Evolutionary conservation across 805 yeast genomes (phyloP).

Genomic region (Pichia heedii): DNA sequence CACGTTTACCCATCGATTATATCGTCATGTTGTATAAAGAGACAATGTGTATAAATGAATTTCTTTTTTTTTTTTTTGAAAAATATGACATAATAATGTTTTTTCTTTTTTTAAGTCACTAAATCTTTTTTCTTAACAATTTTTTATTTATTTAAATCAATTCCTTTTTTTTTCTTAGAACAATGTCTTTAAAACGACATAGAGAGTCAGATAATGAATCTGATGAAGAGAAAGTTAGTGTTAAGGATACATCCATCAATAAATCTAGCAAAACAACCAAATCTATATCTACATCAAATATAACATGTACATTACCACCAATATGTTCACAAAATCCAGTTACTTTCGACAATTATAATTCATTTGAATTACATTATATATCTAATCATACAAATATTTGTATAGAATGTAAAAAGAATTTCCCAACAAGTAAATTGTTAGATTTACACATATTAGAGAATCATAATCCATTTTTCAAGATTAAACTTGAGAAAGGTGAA

Average conservation of each 20-base stretch:
- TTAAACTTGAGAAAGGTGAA: slow-evolving; percentile 31
- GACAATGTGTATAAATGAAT: too few species aligned
- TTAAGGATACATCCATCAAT: background rate
- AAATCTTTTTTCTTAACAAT: too few species aligned
- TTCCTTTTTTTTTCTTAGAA: too few species aligned
- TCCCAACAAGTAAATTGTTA: slow-evolving; percentile 36
- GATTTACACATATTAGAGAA: slow-evolving; percentile 43
- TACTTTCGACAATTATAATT: slow-evolving; percentile 6
- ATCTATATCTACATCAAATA: slow-evolving; percentile 1
- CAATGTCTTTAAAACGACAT: slow-evolving; percentile 8
- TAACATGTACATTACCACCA: slow-evolving; percentile 20
- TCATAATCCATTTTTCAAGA: slow-evolving; percentile 40
- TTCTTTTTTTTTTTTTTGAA: background rate
- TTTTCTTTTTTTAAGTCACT: too few species aligned
- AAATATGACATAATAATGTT: too few species aligned
- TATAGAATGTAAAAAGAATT: slow-evolving; percentile 28
- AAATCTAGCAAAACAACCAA: background rate
- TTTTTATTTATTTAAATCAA: too few species aligned
- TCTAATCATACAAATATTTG: slow-evolving; percentile 27
- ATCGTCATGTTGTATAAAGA: too few species aligned
- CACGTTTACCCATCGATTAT: background rate
- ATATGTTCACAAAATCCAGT: slow-evolving; percentile 11
- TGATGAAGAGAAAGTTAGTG: background rate
- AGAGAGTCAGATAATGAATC: slow-evolving; percentile 9
- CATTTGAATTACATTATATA: slow-evolving; percentile 21